Evolutionary conservation across 768 basidiomycete genomes (phyloP), one percentile per base, ranked within the genome.

Genomic region (Lactarius indigo): DNA sequence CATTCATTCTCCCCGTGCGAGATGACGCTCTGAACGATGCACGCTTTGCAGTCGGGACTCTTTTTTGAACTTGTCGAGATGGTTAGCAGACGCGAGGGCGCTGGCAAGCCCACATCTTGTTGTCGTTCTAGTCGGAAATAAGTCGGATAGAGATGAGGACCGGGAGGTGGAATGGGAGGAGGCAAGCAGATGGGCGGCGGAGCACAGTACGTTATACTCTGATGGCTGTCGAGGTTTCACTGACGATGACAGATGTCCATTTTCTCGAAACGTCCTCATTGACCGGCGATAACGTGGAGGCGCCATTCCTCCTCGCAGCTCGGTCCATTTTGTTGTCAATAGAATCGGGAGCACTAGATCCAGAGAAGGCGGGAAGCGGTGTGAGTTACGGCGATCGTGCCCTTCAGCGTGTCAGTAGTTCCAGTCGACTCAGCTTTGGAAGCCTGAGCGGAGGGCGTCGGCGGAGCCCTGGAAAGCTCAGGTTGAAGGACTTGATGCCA

Each of bases 331-430:
- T 98, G 63, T 82, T 95, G 28, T 86, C 92, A 26, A 94, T 98
- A 72, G 96, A 98, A 77, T 90, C 92, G 18, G 95, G 94, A 31
- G 81, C 82, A 18, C 83, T 98, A 44, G 94, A 98, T 77, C 96
- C 96, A 50, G 96, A 98, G 78, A 91, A 92, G 74, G 86, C 92
- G 18, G 96, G 94, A 1, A 95, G 92, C 68, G 97, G 97, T 26
- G 94, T 99, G 55, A 94, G 91, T 73, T 99, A 97, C 74, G 97
- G 97, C 10, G 97, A 98, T 76, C 84, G 97, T 66, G 91, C 94
- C 28, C 81, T 98, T 37, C 84, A 94, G 64, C 84, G 96, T 72
- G 93, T 98, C 37, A 94, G 90, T 68, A 93, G 91, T 75, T 91
- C 90, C n/a, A 93, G 91, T 73, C 86, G 91, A 64, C 79, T 95